Evolutionary conservation across 371 early-diverging fungal genomes (phyloP).

Genomic region (Phascolomyces articulosus): DNA sequence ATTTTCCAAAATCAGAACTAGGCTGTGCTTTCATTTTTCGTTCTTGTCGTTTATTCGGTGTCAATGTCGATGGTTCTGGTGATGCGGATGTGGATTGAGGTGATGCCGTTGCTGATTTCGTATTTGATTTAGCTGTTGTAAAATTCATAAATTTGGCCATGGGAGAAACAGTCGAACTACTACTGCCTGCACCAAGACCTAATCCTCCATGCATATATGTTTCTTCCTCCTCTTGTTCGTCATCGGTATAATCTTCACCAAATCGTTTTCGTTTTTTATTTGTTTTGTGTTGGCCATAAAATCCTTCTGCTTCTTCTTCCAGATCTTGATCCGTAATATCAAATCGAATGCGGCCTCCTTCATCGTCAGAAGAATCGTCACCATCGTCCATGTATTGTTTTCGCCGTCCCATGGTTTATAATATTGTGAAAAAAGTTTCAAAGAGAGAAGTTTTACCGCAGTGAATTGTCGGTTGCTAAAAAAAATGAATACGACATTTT

Average conservation of each 20-base stretch:
- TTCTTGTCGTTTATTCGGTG: conserved; percentile 3
- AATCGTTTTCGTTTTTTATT: conserved; percentile 25
- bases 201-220: conserved; percentile 11
- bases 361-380: conserved; percentile 50
- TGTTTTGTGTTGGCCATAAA: conserved; percentile 28
- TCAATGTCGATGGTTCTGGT: background rate
- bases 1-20: conserved; percentile 80
- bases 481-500: too few species aligned
- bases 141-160: conserved; percentile 7
- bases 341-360: conserved; percentile 39
- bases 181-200: background rate
- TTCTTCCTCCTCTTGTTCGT: conserved; percentile 31
- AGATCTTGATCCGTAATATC: conserved; percentile 46
- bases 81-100: conserved; percentile 1
- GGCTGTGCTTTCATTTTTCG: conserved; percentile 17
- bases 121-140: conserved; percentile 7
- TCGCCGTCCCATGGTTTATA: conserved; percentile 38
- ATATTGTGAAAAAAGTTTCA: too few species aligned
- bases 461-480: too few species aligned
- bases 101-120: conserved; percentile 6
- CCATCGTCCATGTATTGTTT: conserved; percentile 51
- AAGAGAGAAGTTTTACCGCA: too few species aligned
- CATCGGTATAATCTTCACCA: conserved; percentile 29
- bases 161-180: conserved; percentile 3
- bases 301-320: conserved; percentile 46